These are phyloP conservation scores for Pseudocercospora fuligena DNA, from an alignment of 2,329 filamentous ascomycete species.

Conservation along the genomic window DNA sequence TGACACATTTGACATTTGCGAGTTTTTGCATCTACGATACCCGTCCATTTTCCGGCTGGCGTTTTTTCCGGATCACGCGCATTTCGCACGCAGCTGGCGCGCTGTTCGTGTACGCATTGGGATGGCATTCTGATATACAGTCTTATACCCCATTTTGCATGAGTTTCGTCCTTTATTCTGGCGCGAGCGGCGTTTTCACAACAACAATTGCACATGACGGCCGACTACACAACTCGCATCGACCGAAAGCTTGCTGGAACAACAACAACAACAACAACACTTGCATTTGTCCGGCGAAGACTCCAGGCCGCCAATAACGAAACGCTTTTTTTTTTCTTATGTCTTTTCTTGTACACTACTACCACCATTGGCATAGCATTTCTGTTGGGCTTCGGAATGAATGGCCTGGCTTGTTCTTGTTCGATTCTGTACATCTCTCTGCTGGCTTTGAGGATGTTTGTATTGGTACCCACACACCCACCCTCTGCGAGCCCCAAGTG, in stretches of 20 bases:
- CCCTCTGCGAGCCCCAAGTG: neutral
- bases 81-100: constrained; percentile 19
- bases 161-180: neutral
- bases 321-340: neutral
- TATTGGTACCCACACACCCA: constrained; percentile 5
- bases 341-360: constrained; percentile 19
- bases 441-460: constrained; percentile 17
- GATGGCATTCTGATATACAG: constrained; percentile 21
- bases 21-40: constrained; percentile 20
- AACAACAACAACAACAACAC: neutral
- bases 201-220: constrained; percentile 7
- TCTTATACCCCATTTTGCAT: constrained; percentile 24
- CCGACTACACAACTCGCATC: constrained; percentile 6
- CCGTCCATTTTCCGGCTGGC: constrained; percentile 17
- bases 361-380: constrained; percentile 11
- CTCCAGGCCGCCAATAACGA: constrained; percentile 10
- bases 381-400: neutral
- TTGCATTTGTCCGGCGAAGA: constrained; percentile 5
- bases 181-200: constrained; percentile 1
- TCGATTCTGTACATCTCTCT: constrained; percentile 19
- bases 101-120: constrained; percentile 16
- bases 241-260: neutral
- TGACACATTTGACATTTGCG: constrained; percentile 10
- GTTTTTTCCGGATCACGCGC: constrained; percentile 21
- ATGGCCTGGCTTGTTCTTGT: neutral